Conservation (phyloP, 768 basidiomycete species). For the Kwoniella dejecticola region DNA sequence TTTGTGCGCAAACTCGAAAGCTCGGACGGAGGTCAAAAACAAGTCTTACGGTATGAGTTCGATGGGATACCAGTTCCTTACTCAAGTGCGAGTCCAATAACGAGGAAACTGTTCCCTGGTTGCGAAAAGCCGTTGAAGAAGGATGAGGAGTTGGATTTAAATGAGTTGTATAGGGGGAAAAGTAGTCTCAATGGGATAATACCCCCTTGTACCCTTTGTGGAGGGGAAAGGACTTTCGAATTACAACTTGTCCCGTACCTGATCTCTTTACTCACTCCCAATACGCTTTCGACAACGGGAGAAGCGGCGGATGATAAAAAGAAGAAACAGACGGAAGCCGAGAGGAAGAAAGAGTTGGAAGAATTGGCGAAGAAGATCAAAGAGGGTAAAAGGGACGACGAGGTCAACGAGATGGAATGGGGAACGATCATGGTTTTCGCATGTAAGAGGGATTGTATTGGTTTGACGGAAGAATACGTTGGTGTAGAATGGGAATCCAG, state of each 20-base stretch:
- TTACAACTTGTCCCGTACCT: slow-evolving; percentile 93
- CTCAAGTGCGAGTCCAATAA: slow-evolving; percentile 69
- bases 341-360: slow-evolving; percentile 68
- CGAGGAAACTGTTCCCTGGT: slow-evolving; percentile 71
- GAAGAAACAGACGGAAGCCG: slow-evolving; percentile 64
- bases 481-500: slow-evolving; percentile 53
- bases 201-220: slow-evolving; percentile 70
- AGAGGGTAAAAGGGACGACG: slow-evolving; percentile 36
- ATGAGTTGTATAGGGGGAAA: slow-evolving; percentile 60
- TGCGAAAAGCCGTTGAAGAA: slow-evolving; percentile 54
- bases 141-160: slow-evolving; percentile 37
- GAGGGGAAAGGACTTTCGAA: slow-evolving; percentile 74
- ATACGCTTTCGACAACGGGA: slow-evolving; percentile 39
- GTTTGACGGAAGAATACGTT: slow-evolving; percentile 52
- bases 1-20: slow-evolving; percentile 76
- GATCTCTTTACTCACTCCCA: slow-evolving; percentile 69
- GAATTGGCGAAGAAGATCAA: slow-evolving; percentile 58
- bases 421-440: slow-evolving; percentile 88
- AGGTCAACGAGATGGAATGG: slow-evolving; percentile 82
- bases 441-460: slow-evolving; percentile 73
- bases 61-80: slow-evolving; percentile 81
- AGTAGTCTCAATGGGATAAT: slow-evolving; percentile 47
- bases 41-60: slow-evolving; percentile 91
- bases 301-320: slow-evolving; percentile 32
- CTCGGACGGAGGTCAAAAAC: slow-evolving; percentile 61